Evolutionary conservation across 768 basidiomycete genomes (phyloP).

Genomic region (Collybiopsis luxurians): DNA sequence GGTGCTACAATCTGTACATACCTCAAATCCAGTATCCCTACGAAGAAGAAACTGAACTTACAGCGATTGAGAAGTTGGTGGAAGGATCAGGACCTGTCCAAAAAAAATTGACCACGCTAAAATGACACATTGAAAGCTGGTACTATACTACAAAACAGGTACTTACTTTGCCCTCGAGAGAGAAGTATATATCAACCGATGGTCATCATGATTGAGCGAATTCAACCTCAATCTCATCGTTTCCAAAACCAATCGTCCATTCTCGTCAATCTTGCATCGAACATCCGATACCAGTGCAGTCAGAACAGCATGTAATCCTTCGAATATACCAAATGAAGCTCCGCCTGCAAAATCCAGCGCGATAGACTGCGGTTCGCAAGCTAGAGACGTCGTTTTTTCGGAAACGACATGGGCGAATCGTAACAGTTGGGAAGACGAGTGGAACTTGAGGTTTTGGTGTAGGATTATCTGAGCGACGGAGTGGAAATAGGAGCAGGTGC

Average conservation of each 20-base stretch:
- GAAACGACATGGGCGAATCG: slow-evolving; percentile 10
- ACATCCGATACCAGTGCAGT: slow-evolving; percentile 18
- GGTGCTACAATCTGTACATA: slow-evolving; percentile 21
- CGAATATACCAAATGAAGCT: slow-evolving; percentile 23
- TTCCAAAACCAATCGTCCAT: slow-evolving; percentile 19
- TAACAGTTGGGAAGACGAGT: slow-evolving; percentile 18
- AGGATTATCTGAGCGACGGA: slow-evolving; percentile 18
- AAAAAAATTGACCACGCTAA: slow-evolving; percentile 43
- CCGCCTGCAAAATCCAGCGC: slow-evolving; percentile 26
- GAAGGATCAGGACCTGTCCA: slow-evolving; percentile 64
- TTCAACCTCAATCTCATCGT: slow-evolving; percentile 34
- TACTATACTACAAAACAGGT: not conserved
- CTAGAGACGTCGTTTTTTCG: slow-evolving; percentile 10
- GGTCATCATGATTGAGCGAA: slow-evolving; percentile 31
- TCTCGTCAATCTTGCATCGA: not conserved
- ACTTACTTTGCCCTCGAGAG: slow-evolving; percentile 35
- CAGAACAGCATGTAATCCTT: slow-evolving; percentile 23
- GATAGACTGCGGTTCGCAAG: slow-evolving; percentile 24
- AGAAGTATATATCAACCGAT: slow-evolving; percentile 28
- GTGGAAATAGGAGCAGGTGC: slow-evolving; percentile 18
- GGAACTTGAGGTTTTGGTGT: slow-evolving; percentile 24
- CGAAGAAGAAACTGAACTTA: slow-evolving; percentile 24
- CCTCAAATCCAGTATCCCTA: not conserved
- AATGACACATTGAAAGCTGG: not conserved
- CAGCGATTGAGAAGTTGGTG: slow-evolving; percentile 62